Evolutionary conservation across 306 rosid genomes (phyloP).

Genomic region (Cucumis sativus): Cucumber_9930_V3 NC_026656.2:18493001-18493500

Average conservation of each 20-base stretch:
- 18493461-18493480: slow-evolving; percentile 28
- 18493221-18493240: slow-evolving; percentile 86
- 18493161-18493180: slow-evolving; percentile 87
- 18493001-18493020: slow-evolving; percentile 30
- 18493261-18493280: not conserved
- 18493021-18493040: slow-evolving; percentile 85
- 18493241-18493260: not conserved
- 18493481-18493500: not conserved
- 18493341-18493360: slow-evolving; percentile 89
- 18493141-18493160: slow-evolving; percentile 46
- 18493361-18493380: slow-evolving; percentile 81
- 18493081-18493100: not conserved
- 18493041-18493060: slow-evolving; percentile 96
- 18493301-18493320: slow-evolving; percentile 1
- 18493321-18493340: slow-evolving; percentile 55
- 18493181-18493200: slow-evolving; percentile 75
- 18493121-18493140: slow-evolving; percentile 45
- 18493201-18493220: slow-evolving; percentile 54
- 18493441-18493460: slow-evolving; percentile 73
- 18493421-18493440: slow-evolving; percentile 85
- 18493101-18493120: slow-evolving; percentile 13
- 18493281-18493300: not conserved
- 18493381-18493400: slow-evolving; percentile 93
- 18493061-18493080: slow-evolving; percentile 7
- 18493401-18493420: slow-evolving; percentile 98